Base-by-base conservation (phyloP, 176 grass and related monocot species). In the Hordeum vulgare region DNA sequence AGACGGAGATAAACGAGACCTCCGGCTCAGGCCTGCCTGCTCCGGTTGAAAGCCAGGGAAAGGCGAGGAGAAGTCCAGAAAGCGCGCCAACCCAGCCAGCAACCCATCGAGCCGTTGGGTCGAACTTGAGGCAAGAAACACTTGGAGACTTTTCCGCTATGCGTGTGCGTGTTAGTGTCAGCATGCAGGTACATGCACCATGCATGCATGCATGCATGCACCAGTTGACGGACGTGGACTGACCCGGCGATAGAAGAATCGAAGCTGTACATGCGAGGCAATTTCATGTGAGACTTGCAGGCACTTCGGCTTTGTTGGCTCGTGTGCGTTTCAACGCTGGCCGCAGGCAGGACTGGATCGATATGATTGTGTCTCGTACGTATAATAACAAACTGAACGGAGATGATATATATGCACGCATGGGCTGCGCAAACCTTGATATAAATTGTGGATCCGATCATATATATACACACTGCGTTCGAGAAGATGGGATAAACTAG, bases 251-350 rank as follows among this genome's bases (percentile, higher is more conserved):
- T 56, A 84, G 34, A 3, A 3, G 23, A 10, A 12, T 1, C 0
- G 21, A 9, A 6, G 15, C 2, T 44, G 67, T 28, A 75, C 9
- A 61, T 70, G 77, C 83, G 8, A 5, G 49, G 83, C 78, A 85
- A 89, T 81, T 85, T 40, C 71, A 75, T 11, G 70, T 0, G 29
- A 61, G 82, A 80, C 68, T 85, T 80, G 17, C 14, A 33, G 26
- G 5, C 10, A 11, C 63, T 56, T 56, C 18, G 18, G 53, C 1
- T 56, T 56, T 21, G 53, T 56, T 56, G 53, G 53, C 53, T 56
- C 53, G 53, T 21, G 4, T 56, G 4, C 24, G 24, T 80, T 8
- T 47, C 68, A 57, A 80, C 58, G 36, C 18, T 41, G 8, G 18
- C 12, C 70, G 33, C 33, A 35, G 53, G 33, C 33, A 35, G 53